Conservation (phyloP, 768 basidiomycete species). For the Podaxis sp. region DNA sequence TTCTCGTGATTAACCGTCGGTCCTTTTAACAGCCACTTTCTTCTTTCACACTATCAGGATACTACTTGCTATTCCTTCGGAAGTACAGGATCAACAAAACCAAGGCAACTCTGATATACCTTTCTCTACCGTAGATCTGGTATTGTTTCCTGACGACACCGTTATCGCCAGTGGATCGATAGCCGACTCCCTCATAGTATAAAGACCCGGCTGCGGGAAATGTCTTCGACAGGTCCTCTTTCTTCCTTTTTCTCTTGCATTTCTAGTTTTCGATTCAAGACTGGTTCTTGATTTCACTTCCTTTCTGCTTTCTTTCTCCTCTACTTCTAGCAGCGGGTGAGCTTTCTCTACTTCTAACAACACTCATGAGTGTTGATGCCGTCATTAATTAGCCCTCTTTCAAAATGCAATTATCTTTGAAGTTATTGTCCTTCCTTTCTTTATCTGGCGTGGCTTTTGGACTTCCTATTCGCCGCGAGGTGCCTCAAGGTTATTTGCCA, state of each 20-base stretch:
- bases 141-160: conserved; percentile 1
- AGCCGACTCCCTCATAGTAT: background rate
- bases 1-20: background rate
- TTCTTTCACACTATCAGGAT: background rate
- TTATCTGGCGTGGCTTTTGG: conserved; percentile 33
- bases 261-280: conserved; percentile 44
- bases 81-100: conserved; percentile 6
- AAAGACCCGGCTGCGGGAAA: background rate
- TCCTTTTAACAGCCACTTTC: background rate
- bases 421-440: conserved; percentile 33
- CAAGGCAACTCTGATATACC: conserved; percentile 12
- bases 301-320: conserved; percentile 20
- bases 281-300: conserved; percentile 47
- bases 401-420: conserved; percentile 33
- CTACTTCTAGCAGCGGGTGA: background rate
- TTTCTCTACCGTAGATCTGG: background rate
- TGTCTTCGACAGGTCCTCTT: background rate
- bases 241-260: conserved; percentile 17
- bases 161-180: background rate
- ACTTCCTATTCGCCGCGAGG: conserved; percentile 54
- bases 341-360: background rate
- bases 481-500: conserved; percentile 49
- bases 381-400: background rate
- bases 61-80: background rate
- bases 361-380: background rate